A percentile compares a stretch with the other conserved stretches of the same genome.
phyloP scores from a whole-genome alignment of 179 eudicot species.

The Silene noctiflora region DNA sequence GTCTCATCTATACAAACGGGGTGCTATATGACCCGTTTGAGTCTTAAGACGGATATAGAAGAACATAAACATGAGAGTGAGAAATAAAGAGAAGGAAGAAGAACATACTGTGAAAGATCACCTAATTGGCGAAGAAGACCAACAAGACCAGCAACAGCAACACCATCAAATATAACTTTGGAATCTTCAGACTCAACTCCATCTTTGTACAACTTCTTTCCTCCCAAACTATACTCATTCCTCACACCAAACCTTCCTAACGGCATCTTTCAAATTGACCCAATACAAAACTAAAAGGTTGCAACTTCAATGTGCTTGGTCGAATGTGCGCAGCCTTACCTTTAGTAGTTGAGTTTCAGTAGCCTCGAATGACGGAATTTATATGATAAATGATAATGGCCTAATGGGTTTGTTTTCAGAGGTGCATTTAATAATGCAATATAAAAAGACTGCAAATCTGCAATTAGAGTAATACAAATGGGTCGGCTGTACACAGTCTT shows the following conservation, averaged over 20 bases:
- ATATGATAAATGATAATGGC: too few relatives aligned
- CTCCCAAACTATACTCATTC: conserved; percentile 78
- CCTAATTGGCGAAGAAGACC: conserved; percentile 97
- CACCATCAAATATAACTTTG: conserved; percentile 72
- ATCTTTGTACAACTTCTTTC: conserved; percentile 57
- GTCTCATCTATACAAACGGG: too few relatives aligned
- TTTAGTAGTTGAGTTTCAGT: too few relatives aligned
- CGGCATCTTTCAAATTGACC: conserved; percentile 47
- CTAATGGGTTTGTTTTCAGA: too few relatives aligned
- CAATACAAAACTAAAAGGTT: not conserved
- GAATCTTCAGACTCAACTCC: conserved; percentile 68
- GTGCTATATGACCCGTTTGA: too few relatives aligned
- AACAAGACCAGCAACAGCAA: conserved; percentile 87
- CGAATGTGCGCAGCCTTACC: conserved; percentile 7
- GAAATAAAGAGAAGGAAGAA: not conserved
- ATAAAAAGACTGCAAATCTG: not conserved
- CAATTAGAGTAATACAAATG: not conserved
- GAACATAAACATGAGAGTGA: too few relatives aligned
- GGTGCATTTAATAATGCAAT: too few relatives aligned
- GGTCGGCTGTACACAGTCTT: not conserved
- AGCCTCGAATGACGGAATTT: too few relatives aligned
- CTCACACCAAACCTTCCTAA: conserved; percentile 63
- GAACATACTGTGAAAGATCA: conserved; percentile 83
- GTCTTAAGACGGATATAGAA: too few relatives aligned
- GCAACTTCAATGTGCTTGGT: not conserved